Percentiles rank a stretch among this genome's conserved stretches.
Evolutionary conservation across 179 eudicot species (phyloP).

Genomic region (Patellifolia procumbens): DNA sequence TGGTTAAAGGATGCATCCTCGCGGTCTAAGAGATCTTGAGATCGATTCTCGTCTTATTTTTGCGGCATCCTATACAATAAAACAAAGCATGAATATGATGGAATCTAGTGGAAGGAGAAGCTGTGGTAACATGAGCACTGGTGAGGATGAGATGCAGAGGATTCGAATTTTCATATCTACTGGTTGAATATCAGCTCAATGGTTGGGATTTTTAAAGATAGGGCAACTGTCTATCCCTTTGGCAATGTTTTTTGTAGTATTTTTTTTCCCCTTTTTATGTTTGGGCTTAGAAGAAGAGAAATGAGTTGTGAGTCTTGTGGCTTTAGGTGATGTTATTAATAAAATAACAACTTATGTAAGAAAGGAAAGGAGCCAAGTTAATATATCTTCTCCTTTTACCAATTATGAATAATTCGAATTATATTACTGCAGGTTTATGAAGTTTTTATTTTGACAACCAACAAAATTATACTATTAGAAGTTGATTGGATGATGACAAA

Average conservation of each 20-base stretch:
- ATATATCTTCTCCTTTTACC: not conserved
- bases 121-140: slow-evolving; percentile 11
- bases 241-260: slow-evolving; percentile 30
- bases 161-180: not conserved
- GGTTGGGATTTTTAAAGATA: slow-evolving; percentile 22
- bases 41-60: too few species aligned
- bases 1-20: too few species aligned
- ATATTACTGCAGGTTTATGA: not conserved
- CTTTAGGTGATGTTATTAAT: not conserved
- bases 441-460: not conserved
- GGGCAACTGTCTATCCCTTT: slow-evolving; percentile 57
- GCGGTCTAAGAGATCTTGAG: too few species aligned
- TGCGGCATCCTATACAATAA: too few species aligned
- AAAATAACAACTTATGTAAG: not conserved
- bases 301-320: not conserved
- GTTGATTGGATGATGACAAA: too few species aligned
- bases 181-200: slow-evolving; percentile 19
- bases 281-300: not conserved
- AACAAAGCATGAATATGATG: not conserved
- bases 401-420: not conserved
- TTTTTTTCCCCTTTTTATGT: not conserved
- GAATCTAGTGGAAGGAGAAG: slow-evolving; percentile 12
- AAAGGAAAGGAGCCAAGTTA: not conserved
- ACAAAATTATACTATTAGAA: too few species aligned
- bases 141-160: slow-evolving; percentile 10